phyloP scores from a whole-genome alignment of 352 stramenopile species.

The Pythium phragmitis region DNA sequence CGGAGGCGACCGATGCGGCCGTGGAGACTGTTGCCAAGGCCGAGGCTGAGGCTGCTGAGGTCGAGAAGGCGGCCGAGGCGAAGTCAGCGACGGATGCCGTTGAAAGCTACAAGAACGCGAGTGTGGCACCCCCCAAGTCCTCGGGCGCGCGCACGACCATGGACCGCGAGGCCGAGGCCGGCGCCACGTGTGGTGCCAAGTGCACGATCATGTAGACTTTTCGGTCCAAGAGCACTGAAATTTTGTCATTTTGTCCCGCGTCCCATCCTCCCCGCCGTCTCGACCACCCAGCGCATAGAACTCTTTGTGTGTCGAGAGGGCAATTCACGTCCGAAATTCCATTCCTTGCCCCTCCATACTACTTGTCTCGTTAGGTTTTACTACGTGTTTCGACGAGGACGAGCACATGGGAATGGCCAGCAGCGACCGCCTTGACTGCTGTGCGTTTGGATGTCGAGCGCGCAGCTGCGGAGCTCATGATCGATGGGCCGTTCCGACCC shows the following conservation, averaged over 20 bases:
- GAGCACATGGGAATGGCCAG: slow-evolving; percentile 16
- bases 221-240: slow-evolving; percentile 8
- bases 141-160: slow-evolving; percentile 44
- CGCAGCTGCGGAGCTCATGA: neutral
- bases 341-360: neutral
- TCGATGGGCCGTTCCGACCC: slow-evolving; percentile 25
- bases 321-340: slow-evolving; percentile 5
- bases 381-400: neutral
- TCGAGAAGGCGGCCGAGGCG: slow-evolving; percentile 12
- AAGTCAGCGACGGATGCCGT: slow-evolving; percentile 20
- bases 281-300: slow-evolving; percentile 9
- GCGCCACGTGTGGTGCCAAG: slow-evolving; percentile 32
- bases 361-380: neutral
- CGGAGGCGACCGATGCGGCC: slow-evolving; percentile 15
- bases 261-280: neutral
- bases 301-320: slow-evolving; percentile 4
- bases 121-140: slow-evolving; percentile 34
- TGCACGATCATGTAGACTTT: slow-evolving; percentile 63
- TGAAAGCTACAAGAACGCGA: slow-evolving; percentile 73
- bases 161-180: slow-evolving; percentile 48
- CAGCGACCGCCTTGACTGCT: neutral
- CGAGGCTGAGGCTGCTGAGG: slow-evolving; percentile 14
- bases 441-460: neutral
- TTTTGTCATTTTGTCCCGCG: slow-evolving; percentile 20
- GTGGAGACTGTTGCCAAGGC: slow-evolving; percentile 37